phyloP scores from a whole-genome alignment of 2,329 filamentous ascomycete genomes.

The Colletotrichum sp. region DNA sequence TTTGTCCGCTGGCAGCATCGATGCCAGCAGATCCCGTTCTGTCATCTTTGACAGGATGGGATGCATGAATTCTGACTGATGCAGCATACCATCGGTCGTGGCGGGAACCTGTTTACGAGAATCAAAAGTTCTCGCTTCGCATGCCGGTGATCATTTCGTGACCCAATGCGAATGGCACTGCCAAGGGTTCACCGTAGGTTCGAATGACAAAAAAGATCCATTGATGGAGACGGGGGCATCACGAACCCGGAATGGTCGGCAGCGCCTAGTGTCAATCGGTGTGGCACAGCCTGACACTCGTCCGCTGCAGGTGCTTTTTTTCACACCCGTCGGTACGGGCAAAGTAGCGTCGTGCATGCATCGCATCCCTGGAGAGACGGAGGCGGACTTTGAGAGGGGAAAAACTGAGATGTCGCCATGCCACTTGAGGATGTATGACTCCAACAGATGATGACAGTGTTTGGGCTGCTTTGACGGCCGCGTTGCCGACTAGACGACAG shows the following conservation, averaged over 20 bases:
- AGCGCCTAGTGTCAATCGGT: neutral
- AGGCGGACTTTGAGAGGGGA: neutral
- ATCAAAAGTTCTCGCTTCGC: neutral
- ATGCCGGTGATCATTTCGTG: neutral
- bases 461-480: neutral
- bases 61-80: neutral
- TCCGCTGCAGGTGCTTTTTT: neutral
- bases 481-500: neutral
- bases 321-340: neutral
- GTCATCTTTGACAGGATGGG: neutral
- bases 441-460: neutral
- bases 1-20: neutral
- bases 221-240: conserved; percentile 5
- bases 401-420: neutral
- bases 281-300: conserved; percentile 7
- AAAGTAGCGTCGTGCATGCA: neutral
- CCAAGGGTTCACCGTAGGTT: conserved; percentile 3
- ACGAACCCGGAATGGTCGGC: conserved; percentile 7
- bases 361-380: neutral
- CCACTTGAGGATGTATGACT: neutral
- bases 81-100: neutral
- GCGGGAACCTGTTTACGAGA: neutral
- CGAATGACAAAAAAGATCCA: conserved; percentile 13
- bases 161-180: neutral
- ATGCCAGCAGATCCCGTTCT: neutral